Evolutionary conservation across 2,329 filamentous ascomycete genomes (phyloP), one percentile per base, ranked within the genome.

Genomic region (Aureobasidium namibiae): DNA sequence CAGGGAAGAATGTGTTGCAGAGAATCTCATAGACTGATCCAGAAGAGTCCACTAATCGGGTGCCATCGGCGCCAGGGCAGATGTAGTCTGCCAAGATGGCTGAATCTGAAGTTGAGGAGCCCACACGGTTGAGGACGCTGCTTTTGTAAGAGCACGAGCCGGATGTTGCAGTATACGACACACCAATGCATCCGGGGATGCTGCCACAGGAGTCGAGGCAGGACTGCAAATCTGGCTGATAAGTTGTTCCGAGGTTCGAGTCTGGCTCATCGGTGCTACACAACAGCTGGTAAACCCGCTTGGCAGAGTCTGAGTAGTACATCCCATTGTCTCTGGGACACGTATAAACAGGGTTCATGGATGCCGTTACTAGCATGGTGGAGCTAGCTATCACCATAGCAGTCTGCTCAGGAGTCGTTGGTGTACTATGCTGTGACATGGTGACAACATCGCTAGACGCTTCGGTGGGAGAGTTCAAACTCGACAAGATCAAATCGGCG

Each of bases 1-100:
- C 57, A 18, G 64, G 67, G 31, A 65, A 68, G 9, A 60, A 64
- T 8, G 62, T 60, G 38, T 67, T 63, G 56, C 67, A 69, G 24
- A 65, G 56, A 7, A 68, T 64, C 48, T 68, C 61, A 58, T 69
- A 69, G 9, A 62, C 61, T 10, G 61, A 60, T 23, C 67, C 67
- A 3, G 54, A 59, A 24, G 57, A 49, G 60, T 69, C 67, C 16
- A 66, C 52, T 46, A 66, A 66, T 6, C 56, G 49, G 7, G 60
- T 59, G 2, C 62, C 63, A 33, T 68, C 63, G 2, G 61, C 67
- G 21, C 59, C 60, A 1, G 67, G 65, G 52, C 67, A 69, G 3
- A 53, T 58, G 2, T 68, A 46, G 39, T 68, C 64, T 13, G 54
- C 23, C 16, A 31, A 7, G 16, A 46, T 48, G 23, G 44, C 54